Percentiles rank a stretch among this genome's conserved stretches.
Conservation (phyloP, 805 yeast species). For the Sungouiozyma ichnusensis region DNA sequence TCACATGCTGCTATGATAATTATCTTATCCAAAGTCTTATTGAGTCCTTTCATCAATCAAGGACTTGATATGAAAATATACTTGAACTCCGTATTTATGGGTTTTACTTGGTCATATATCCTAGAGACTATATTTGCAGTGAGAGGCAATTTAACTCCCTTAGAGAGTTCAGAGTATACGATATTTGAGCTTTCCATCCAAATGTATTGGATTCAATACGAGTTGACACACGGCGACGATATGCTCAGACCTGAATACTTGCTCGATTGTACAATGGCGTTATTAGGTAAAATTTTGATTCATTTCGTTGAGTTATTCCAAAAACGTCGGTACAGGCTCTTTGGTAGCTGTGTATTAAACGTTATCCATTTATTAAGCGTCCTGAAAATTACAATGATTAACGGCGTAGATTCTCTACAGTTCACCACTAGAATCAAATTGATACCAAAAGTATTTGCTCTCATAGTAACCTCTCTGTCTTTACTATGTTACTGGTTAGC, state of each 20-base stretch:
- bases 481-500: conserved; percentile 47
- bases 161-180: conserved; percentile 23
- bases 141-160: conserved; percentile 32
- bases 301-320: conserved; percentile 54
- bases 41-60: conserved; percentile 36
- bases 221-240: background rate
- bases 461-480: conserved; percentile 51
- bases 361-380: conserved; percentile 32
- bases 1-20: conserved; percentile 10
- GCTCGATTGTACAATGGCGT: conserved; percentile 38
- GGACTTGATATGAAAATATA: background rate
- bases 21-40: conserved; percentile 27
- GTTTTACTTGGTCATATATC: conserved; percentile 35
- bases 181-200: conserved; percentile 23
- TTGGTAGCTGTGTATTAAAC: conserved; percentile 57
- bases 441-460: conserved; percentile 42
- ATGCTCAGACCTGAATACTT: background rate
- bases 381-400: conserved; percentile 45
- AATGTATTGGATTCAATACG: conserved; percentile 10
- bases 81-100: conserved; percentile 2
- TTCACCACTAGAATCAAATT: conserved; percentile 47
- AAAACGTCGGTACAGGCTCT: conserved; percentile 43
- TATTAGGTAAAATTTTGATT: conserved; percentile 47
- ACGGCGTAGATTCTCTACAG: conserved; percentile 44
- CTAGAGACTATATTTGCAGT: conserved; percentile 42